Percentiles rank a stretch among this genome's conserved stretches.
These are phyloP conservation scores for Lipomyces lipofer DNA, from an alignment of 805 yeast species.

Conservation along the genomic window DNA sequence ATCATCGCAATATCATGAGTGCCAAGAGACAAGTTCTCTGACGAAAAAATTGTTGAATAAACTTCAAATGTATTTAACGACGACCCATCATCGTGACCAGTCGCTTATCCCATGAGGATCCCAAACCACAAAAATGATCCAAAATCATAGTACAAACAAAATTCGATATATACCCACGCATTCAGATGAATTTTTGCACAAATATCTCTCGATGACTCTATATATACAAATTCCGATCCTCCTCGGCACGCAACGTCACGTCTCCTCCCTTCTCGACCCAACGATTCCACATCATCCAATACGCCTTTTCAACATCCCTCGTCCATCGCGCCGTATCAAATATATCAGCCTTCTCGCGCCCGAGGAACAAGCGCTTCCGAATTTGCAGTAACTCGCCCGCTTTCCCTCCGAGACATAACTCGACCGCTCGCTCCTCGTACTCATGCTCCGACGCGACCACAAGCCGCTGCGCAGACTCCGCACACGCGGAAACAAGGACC, in stretches of 20 bases:
- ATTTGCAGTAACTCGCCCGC: slow-evolving; percentile 27
- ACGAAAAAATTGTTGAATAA: too few species aligned
- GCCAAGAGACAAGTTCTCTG: too few species aligned
- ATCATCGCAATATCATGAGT: too few species aligned
- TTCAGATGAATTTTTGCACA: not conserved
- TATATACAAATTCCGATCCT: slow-evolving; percentile 23
- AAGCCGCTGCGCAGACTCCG: slow-evolving; percentile 10
- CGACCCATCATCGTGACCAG: too few species aligned
- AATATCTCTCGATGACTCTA: too few species aligned
- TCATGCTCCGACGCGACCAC: slow-evolving; percentile 34
- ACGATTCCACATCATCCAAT: slow-evolving; percentile 35
- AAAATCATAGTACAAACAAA: too few species aligned
- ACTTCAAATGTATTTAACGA: too few species aligned
- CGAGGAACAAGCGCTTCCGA: slow-evolving; percentile 31
- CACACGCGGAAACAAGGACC: slow-evolving; percentile 31
- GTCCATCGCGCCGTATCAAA: slow-evolving; percentile 38
- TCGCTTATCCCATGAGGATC: too few species aligned
- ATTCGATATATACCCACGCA: too few species aligned
- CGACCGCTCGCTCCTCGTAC: slow-evolving; percentile 35
- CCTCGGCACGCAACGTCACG: slow-evolving; percentile 18
- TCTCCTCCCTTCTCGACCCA: slow-evolving; percentile 34
- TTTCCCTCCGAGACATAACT: slow-evolving; percentile 24
- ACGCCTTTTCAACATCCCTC: slow-evolving; percentile 34
- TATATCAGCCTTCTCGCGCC: slow-evolving; percentile 29
- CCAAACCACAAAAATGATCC: too few species aligned